A percentile compares a stretch with the other conserved stretches of the same genome.
Evolutionary conservation across 2,329 filamentous ascomycete genomes (phyloP).

Genomic region (Diplodia intermedia): DNA sequence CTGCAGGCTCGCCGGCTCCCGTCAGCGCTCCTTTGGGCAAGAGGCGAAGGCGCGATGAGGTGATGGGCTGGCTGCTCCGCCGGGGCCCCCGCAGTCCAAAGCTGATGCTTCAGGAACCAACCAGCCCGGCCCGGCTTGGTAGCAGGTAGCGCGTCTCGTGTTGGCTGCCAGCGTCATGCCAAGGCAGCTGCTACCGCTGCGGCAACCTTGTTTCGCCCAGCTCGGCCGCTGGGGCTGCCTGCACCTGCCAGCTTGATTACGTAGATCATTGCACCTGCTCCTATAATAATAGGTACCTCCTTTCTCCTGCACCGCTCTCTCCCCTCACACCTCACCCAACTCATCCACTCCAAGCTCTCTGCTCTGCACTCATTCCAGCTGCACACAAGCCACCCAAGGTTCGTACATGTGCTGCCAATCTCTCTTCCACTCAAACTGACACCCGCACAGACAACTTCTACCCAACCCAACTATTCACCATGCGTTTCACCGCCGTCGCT

Average conservation of each 20-base stretch:
- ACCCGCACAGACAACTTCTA: conserved; percentile 2
- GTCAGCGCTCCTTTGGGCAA: conserved; percentile 16
- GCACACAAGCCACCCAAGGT: conserved; percentile 1
- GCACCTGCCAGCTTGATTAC: conserved; percentile 20
- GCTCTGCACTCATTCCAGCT: background rate
- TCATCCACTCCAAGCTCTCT: background rate
- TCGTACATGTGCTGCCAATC: background rate
- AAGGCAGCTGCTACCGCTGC: conserved; percentile 24
- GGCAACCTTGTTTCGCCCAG: conserved; percentile 22
- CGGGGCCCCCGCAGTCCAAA: background rate
- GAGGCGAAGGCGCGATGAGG: conserved; percentile 17
- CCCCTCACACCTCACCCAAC: conserved; percentile 1
- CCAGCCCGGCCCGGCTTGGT: conserved; percentile 21
- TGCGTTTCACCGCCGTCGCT: conserved; percentile 30
- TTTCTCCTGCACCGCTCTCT: background rate
- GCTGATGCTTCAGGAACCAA: conserved; percentile 18
- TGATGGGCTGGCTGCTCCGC: conserved; percentile 16
- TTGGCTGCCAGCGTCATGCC: conserved; percentile 15
- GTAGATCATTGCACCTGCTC: conserved; percentile 9
- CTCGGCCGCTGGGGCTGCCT: background rate
- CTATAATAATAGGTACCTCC: conserved; percentile 20
- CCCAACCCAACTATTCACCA: conserved; percentile 12
- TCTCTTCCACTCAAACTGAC: background rate
- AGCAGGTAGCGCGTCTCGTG: conserved; percentile 17
- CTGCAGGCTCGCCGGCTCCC: background rate